These are phyloP conservation scores for Lasiosphaeris hirsuta DNA, from an alignment of 495 filamentous ascomycete genomes.

Conservation along the genomic window DNA sequence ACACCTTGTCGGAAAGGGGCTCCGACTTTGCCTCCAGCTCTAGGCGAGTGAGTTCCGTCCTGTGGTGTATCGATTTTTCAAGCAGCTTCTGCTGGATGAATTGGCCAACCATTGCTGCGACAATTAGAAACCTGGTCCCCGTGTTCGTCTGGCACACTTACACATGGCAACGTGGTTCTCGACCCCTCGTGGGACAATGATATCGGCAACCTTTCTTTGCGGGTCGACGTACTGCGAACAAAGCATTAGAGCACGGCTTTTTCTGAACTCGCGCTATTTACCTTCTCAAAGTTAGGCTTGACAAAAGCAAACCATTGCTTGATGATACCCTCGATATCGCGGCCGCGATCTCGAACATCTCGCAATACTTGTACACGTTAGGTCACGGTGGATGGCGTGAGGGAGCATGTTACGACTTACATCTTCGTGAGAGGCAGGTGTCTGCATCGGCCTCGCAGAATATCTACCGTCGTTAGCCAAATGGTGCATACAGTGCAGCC, in stretches of 20 bases:
- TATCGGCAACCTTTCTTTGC: conserved; percentile 82
- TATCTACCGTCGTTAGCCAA: conserved; percentile 49
- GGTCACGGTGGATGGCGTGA: not conserved
- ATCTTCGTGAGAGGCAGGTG: conserved; percentile 85
- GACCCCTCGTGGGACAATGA: conserved; percentile 91
- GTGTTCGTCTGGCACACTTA: conserved; percentile 34
- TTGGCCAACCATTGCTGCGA: conserved; percentile 78
- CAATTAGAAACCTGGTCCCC: conserved; percentile 19
- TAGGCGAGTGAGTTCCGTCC: conserved; percentile 67
- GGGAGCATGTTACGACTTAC: conserved; percentile 47
- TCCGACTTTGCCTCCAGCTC: conserved; percentile 64
- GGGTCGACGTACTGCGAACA: conserved; percentile 71
- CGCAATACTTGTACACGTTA: conserved; percentile 59
- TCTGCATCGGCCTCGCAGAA: conserved; percentile 97
- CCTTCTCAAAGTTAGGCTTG: conserved; percentile 86
- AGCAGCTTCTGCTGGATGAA: conserved; percentile 80
- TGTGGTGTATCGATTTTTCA: conserved; percentile 82
- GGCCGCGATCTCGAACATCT: conserved; percentile 78
- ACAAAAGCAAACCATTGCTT: conserved; percentile 97
- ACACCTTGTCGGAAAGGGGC: conserved; percentile 68
- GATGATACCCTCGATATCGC: conserved; percentile 90
- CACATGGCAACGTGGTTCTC: conserved; percentile 90
- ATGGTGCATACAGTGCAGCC: not conserved
- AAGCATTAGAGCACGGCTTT: conserved; percentile 3
- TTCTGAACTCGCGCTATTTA: conserved; percentile 7